These are phyloP conservation scores for Acanthamoeba lenticulata DNA, from an alignment of 208 protist genomes.

Conservation along the genomic window DNA sequence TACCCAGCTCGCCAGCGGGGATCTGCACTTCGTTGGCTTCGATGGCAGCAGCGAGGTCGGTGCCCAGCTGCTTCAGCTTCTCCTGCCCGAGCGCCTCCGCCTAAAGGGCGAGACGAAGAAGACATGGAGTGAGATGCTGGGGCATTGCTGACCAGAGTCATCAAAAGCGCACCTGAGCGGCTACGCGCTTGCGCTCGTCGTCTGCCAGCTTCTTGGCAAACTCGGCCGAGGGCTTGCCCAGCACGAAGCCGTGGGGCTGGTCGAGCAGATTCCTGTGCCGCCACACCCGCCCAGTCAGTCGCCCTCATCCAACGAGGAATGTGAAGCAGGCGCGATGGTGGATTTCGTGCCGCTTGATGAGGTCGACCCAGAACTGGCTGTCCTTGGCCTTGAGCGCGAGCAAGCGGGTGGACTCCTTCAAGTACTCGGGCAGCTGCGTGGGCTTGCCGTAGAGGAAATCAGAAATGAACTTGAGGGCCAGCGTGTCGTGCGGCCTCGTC, in stretches of 20 bases:
- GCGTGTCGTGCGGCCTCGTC: conserved; percentile 48
- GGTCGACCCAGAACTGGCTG: conserved; percentile 60
- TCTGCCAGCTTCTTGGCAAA: conserved; percentile 1
- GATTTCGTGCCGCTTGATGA: conserved; percentile 35
- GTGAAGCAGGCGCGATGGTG: background rate
- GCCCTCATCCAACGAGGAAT: background rate
- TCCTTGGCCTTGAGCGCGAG: background rate
- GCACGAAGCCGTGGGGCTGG: background rate
- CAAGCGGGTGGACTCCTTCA: background rate
- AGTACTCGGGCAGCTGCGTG: background rate
- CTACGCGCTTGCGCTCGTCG: conserved; percentile 9
- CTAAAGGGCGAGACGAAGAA: background rate
- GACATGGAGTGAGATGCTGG: no score
- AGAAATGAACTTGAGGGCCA: conserved; percentile 57
- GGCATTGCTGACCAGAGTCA: background rate
- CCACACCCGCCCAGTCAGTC: background rate
- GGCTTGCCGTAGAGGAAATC: conserved; percentile 68
- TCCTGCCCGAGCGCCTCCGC: conserved; percentile 57
- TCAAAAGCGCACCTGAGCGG: conserved; percentile 30
- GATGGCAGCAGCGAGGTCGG: conserved; percentile 26
- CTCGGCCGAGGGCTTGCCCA: conserved; percentile 62
- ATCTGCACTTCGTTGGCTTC: conserved; percentile 52
- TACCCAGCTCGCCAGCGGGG: conserved; percentile 30
- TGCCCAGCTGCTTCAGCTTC: conserved; percentile 35
- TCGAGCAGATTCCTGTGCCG: conserved; percentile 36